phyloP scores from a whole-genome alignment of 2,329 filamentous ascomycete species.

The Coleophoma eucalyptorum region DNA sequence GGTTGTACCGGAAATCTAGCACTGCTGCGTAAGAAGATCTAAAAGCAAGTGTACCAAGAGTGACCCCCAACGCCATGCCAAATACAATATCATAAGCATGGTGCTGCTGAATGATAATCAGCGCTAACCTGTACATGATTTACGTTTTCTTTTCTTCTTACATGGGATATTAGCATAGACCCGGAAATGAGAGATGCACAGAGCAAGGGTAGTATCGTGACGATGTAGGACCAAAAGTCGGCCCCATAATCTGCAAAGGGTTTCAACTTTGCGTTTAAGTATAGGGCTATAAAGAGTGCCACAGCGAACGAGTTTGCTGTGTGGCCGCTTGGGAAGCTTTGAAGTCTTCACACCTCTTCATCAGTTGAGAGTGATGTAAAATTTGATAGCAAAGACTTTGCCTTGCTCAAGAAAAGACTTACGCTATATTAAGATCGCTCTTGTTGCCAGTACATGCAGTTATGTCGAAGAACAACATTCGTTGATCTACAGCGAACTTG shows the following conservation, averaged over 20 bases:
- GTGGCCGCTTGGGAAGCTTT: constrained; percentile 70
- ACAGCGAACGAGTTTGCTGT: constrained; percentile 68
- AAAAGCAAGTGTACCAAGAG: constrained; percentile 60
- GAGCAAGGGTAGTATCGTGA: constrained; percentile 59
- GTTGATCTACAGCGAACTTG: constrained; percentile 55
- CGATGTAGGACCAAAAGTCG: constrained; percentile 67
- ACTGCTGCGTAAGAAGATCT: constrained; percentile 62
- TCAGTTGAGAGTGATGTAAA: too few species aligned
- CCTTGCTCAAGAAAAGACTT: neutral
- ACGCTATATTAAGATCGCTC: constrained; percentile 46
- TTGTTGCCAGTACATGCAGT: constrained; percentile 56
- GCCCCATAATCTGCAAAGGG: constrained; percentile 68
- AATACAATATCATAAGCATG: constrained; percentile 68
- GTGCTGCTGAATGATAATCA: constrained; percentile 47
- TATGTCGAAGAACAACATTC: constrained; percentile 64
- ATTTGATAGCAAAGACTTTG: too few species aligned
- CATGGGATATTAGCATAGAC: constrained; percentile 55
- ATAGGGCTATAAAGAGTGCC: constrained; percentile 65
- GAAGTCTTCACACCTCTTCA: constrained; percentile 31
- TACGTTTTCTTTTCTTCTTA: constrained; percentile 1
- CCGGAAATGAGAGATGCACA: constrained; percentile 60
- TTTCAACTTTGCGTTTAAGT: constrained; percentile 75
- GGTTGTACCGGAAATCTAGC: constrained; percentile 63
- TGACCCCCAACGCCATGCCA: constrained; percentile 57
- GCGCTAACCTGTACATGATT: too few species aligned